Percentiles rank a stretch among this genome's conserved stretches.
Evolutionary conservation across 345 rosid species (phyloP).

Genomic region (Mercurialis annua): DNA sequence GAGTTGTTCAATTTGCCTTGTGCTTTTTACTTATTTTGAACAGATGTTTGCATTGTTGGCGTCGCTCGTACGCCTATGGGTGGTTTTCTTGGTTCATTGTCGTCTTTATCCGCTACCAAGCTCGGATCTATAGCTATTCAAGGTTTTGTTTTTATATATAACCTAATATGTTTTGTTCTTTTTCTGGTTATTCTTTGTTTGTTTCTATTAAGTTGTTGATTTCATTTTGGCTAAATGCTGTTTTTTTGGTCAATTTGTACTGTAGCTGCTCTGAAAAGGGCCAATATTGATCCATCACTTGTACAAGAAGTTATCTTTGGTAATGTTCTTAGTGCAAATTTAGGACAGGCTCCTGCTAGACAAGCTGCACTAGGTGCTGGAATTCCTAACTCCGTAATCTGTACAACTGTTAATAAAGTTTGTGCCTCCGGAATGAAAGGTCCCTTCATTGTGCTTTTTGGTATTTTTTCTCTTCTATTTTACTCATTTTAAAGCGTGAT

Average conservation of each 20-base stretch:
- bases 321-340: constrained; percentile 90
- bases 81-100: constrained; percentile 82
- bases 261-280: constrained; percentile 87
- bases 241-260: constrained; percentile 28
- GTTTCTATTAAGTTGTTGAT: too few species aligned
- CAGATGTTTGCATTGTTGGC: constrained; percentile 98
- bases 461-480: background rate
- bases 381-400: constrained; percentile 74
- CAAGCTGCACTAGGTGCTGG: constrained; percentile 99
- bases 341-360: constrained; percentile 99
- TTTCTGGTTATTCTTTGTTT: constrained; percentile 7
- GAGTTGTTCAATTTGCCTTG: background rate
- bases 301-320: constrained; percentile 95
- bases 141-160: constrained; percentile 39
- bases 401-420: constrained; percentile 94
- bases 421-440: constrained; percentile 99
- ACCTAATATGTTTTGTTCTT: background rate
- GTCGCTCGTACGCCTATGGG: constrained; percentile 98
- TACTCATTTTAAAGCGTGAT: background rate
- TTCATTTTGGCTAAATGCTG: background rate
- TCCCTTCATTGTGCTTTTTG: constrained; percentile 22
- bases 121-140: constrained; percentile 86
- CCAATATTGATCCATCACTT: constrained; percentile 76
- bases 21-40: constrained; percentile 9
- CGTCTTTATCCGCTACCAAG: constrained; percentile 84